These are phyloP conservation scores for Solanum corneliomulleri DNA, from an alignment of 257 asterid species.

Conservation along the genomic window DNA sequence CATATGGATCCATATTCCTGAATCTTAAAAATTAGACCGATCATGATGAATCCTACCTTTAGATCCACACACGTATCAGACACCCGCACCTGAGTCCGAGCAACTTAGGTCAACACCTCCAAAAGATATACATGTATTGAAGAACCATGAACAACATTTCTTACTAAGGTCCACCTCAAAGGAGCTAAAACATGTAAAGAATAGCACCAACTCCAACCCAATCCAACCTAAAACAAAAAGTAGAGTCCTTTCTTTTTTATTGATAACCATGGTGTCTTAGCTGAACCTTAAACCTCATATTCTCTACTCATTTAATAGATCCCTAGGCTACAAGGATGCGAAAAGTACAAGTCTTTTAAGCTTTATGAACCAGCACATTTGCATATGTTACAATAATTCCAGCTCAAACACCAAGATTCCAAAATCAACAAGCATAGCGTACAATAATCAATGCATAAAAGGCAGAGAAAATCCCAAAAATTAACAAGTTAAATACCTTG, in stretches of 20 bases:
- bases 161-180: not conserved
- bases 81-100: too few species aligned
- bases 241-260: not conserved
- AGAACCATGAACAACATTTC: not conserved
- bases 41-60: too few species aligned
- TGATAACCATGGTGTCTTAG: not conserved
- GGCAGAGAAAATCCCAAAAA: not conserved
- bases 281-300: not conserved
- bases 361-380: not conserved
- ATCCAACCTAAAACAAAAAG: not conserved
- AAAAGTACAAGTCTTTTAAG: not conserved
- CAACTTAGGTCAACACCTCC: too few species aligned
- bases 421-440: not conserved
- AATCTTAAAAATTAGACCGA: too few species aligned
- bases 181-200: not conserved
- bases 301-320: not conserved
- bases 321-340: not conserved
- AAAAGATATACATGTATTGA: not conserved
- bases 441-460: not conserved
- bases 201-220: not conserved
- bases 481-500: conserved; percentile 6
- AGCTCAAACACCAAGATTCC: not conserved
- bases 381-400: not conserved
- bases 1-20: too few species aligned
- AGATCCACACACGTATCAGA: too few species aligned